Conservation (phyloP, 352 stramenopile genomes). For the Blastocystis sp. region DNA sequence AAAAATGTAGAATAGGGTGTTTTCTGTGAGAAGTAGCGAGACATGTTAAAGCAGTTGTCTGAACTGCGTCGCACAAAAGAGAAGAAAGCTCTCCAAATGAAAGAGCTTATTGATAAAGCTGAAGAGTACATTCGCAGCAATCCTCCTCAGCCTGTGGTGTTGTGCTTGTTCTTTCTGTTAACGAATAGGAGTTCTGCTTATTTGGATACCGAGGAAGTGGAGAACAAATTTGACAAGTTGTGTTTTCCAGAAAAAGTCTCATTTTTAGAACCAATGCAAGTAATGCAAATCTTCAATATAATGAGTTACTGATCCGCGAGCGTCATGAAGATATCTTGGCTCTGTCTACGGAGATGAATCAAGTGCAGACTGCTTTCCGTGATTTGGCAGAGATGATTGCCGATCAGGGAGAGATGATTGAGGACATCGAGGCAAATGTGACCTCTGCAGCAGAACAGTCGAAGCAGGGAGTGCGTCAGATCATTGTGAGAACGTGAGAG, state of each 20-base stretch:
- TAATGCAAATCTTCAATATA: slow-evolving; percentile 59
- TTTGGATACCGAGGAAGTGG: slow-evolving; percentile 58
- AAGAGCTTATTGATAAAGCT: slow-evolving; percentile 22
- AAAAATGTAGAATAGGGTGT: not conserved
- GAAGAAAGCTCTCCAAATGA: slow-evolving; percentile 18
- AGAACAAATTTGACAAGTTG: slow-evolving; percentile 54
- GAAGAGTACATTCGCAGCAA: slow-evolving; percentile 31
- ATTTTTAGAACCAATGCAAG: slow-evolving; percentile 14
- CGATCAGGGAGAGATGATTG: slow-evolving; percentile 58
- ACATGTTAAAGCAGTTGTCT: slow-evolving; percentile 51
- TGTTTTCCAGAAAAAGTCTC: not conserved
- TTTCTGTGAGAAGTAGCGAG: slow-evolving; percentile 1
- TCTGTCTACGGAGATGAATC: slow-evolving; percentile 50
- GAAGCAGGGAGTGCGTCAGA: slow-evolving; percentile 51
- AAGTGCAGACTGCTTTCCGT: slow-evolving; percentile 46
- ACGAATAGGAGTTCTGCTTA: not conserved
- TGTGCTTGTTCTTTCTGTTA: not conserved
- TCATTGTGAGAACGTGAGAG: not conserved
- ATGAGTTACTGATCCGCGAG: slow-evolving; percentile 56
- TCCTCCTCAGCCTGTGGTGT: slow-evolving; percentile 20
- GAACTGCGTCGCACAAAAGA: slow-evolving; percentile 52
- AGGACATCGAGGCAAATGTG: slow-evolving; percentile 52
- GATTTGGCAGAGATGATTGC: slow-evolving; percentile 50
- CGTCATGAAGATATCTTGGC: slow-evolving; percentile 52
- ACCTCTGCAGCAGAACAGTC: slow-evolving; percentile 37